phyloP scores from a whole-genome alignment of 495 filamentous ascomycete species.

The Podospora tetraspora region DNA sequence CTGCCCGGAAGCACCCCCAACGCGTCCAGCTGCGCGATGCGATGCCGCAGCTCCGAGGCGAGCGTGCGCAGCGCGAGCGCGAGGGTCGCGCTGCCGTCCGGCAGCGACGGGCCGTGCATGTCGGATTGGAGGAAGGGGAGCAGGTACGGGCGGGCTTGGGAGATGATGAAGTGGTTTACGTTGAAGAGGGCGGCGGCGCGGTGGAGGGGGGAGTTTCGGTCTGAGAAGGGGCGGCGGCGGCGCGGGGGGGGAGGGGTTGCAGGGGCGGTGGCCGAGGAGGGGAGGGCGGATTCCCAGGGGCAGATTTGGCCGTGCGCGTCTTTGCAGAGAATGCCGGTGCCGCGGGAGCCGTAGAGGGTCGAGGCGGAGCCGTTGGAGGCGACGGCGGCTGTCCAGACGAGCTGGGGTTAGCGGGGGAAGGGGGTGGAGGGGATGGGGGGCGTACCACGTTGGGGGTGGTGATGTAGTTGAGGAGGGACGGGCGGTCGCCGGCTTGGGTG shows the following conservation, averaged over 20 bases:
- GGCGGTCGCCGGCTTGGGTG: slow-evolving; percentile 65
- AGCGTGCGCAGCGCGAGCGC: slow-evolving; percentile 64
- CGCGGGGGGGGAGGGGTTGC: slow-evolving; percentile 59
- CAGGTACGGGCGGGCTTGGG: slow-evolving; percentile 71
- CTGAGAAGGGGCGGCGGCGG: slow-evolving; percentile 48
- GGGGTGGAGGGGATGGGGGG: slow-evolving; percentile 17
- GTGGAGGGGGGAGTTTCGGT: slow-evolving; percentile 72
- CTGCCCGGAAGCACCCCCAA: slow-evolving; percentile 62
- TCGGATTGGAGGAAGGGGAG: slow-evolving; percentile 82
- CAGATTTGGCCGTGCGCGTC: slow-evolving; percentile 69
- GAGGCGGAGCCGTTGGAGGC: slow-evolving; percentile 80
- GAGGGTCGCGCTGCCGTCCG: slow-evolving; percentile 50
- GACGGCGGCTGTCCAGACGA: slow-evolving; percentile 90
- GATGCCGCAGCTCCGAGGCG: slow-evolving; percentile 73
- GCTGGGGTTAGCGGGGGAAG: slow-evolving; percentile 32
- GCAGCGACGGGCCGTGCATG: slow-evolving; percentile 64
- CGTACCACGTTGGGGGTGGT: slow-evolving; percentile 90
- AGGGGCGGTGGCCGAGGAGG: slow-evolving; percentile 27
- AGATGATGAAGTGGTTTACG: slow-evolving; percentile 82
- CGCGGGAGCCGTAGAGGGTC: slow-evolving; percentile 52
- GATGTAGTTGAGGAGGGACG: slow-evolving; percentile 84
- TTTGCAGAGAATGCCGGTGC: slow-evolving; percentile 75
- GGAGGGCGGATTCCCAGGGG: slow-evolving; percentile 68
- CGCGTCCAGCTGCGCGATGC: slow-evolving; percentile 74
- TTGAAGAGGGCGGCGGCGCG: slow-evolving; percentile 91